These are phyloP conservation scores for Lanmaoa rubissima DNA, from an alignment of 768 basidiomycete species.

Conservation along the genomic window DNA sequence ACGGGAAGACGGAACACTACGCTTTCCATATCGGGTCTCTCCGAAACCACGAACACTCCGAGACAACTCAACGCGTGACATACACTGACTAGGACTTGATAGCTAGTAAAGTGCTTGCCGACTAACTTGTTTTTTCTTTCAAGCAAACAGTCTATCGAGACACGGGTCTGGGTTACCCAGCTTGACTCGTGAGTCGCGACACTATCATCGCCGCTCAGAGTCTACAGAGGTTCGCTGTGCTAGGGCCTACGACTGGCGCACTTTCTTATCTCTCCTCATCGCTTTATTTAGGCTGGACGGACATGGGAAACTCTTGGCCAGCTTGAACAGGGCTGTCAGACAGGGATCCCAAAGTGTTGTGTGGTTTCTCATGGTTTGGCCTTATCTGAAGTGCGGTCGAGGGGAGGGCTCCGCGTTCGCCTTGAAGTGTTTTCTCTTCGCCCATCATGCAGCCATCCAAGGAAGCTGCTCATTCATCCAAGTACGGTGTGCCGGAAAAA, in stretches of 20 bases:
- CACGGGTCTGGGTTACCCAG: not conserved
- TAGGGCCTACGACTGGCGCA: not conserved
- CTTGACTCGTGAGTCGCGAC: not conserved
- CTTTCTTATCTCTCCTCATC: not conserved
- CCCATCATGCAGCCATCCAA: not conserved
- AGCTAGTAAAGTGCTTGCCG: not conserved
- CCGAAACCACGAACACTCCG: not conserved
- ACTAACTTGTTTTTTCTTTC: not conserved
- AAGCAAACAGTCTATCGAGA: not conserved
- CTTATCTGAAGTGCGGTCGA: not conserved
- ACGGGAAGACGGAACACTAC: constrained; percentile 16
- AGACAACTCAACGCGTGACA: not conserved
- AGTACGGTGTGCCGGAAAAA: not conserved
- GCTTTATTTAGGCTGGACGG: constrained; percentile 1
- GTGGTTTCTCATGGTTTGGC: not conserved
- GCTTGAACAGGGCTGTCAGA: not conserved
- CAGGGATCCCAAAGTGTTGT: not conserved
- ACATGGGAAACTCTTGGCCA: not conserved
- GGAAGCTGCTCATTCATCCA: not conserved
- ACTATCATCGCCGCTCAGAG: not conserved
- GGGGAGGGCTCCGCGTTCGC: not conserved
- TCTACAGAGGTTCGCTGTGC: not conserved
- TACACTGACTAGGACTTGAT: not conserved
- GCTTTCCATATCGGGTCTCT: constrained; percentile 24
- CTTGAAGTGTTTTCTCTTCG: not conserved